Conservation (phyloP, 345 rosid species). For the Moricandia arvensis region DNA sequence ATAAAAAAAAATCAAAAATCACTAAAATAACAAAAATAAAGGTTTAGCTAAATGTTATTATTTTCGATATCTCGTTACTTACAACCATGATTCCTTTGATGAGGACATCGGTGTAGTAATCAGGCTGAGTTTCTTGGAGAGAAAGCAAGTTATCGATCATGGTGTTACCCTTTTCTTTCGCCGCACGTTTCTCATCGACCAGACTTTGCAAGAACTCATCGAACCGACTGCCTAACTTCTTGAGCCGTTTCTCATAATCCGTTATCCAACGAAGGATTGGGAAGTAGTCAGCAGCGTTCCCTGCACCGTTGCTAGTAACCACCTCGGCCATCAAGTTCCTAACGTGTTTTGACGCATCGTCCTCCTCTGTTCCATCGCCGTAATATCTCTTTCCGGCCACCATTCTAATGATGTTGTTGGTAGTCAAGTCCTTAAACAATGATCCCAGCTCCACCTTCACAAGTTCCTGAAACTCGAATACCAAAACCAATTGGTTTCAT, state of each 20-base stretch:
- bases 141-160: constrained; percentile 56
- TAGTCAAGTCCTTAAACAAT: constrained; percentile 32
- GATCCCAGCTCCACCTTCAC: constrained; percentile 41
- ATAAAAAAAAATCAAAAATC: neutral
- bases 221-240: neutral
- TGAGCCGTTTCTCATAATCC: constrained; percentile 30
- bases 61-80: neutral
- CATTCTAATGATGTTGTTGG: constrained; percentile 46
- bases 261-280: constrained; percentile 48
- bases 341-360: constrained; percentile 41
- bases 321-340: constrained; percentile 40
- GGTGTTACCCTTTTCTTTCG: constrained; percentile 19
- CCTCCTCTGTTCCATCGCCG: constrained; percentile 40
- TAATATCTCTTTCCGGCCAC: constrained; percentile 46
- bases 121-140: constrained; percentile 49
- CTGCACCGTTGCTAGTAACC: constrained; percentile 9
- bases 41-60: neutral
- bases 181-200: constrained; percentile 41
- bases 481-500: neutral
- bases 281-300: constrained; percentile 44
- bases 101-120: constrained; percentile 43
- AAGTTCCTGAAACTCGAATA: constrained; percentile 1
- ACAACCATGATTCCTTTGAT: constrained; percentile 52
- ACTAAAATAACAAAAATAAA: neutral
- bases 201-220: constrained; percentile 48